Base-by-base conservation (phyloP, 768 basidiomycete genomes). In the Boletus subcaerulescens region DNA sequence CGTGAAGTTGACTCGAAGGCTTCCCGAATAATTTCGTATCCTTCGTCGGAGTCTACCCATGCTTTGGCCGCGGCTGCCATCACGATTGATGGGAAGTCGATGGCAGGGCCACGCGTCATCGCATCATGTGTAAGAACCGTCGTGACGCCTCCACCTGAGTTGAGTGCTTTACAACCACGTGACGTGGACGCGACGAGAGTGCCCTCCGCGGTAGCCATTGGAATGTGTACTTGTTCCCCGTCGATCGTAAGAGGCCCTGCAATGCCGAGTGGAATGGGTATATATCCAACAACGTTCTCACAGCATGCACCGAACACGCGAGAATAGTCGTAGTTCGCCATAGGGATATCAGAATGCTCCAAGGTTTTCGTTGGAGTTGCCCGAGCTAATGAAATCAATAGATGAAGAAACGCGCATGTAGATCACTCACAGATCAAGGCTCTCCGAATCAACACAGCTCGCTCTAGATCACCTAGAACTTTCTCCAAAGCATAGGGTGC, bases 121-220 rank as follows among this genome's bases (percentile, higher is more conserved):
- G 80, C 94, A 66, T 99, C 96, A 60, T 89, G 78, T 2, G 86
- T 91, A 58, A 99, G 74, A 17, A 98, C 96, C 4, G 96, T 98
- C 0, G 87, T 88, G 2, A 98, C 96, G 32, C 97, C 97, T 49
- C 96, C 95, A 45, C 92, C 91, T 2, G 93, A 85, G 68, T 99
- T 98, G 62, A 98, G 85, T 0, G 97, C 97, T 73, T 98, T 99
- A 77, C 93, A 97, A 8, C 96, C 97, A 57, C 97, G 87, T 0
- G 96, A 98, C 0, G 96, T 91, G 6, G 96, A 98, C 0, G 97
- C 97, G 57, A 98, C 95, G 51, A 99, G 84, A 0, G 97, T 98
- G 55, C 97, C 97, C 71, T 99, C 97, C n/a, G 97, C 95, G 5
- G 97, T 99, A 41, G 97, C 97, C 97, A 99, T 98, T 9, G 97